phyloP scores from a whole-genome alignment of 495 filamentous ascomycete genomes.

The Parathielavia appendiculata region DNA sequence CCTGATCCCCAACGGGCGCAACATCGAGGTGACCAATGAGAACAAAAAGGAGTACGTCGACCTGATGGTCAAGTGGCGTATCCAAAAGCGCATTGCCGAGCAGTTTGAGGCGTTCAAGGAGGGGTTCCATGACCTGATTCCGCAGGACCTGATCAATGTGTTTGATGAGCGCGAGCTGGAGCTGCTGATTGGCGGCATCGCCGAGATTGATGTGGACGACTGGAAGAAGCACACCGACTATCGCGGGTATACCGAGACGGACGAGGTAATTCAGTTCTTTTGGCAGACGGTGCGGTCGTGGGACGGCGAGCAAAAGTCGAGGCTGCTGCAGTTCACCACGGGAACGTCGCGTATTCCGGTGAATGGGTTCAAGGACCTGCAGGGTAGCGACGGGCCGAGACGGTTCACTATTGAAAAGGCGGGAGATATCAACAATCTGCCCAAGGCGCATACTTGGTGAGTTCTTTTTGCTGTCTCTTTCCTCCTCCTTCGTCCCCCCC shows the following conservation, averaged over 20 bases:
- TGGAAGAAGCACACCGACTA: conserved; percentile 99
- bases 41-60: conserved; percentile 96
- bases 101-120: conserved; percentile 98
- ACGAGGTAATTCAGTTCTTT: conserved; percentile 96
- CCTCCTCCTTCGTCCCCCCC: neutral
- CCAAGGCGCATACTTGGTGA: conserved; percentile 97
- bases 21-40: conserved; percentile 93
- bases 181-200: conserved; percentile 95
- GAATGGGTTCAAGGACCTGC: conserved; percentile 99
- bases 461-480: conserved; percentile 38
- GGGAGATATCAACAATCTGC: conserved; percentile 79
- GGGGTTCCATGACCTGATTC: conserved; percentile 96
- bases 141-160: conserved; percentile 92
- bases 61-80: conserved; percentile 97
- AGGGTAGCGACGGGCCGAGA: conserved; percentile 92
- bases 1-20: conserved; percentile 80
- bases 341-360: conserved; percentile 97
- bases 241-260: conserved; percentile 95
- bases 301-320: conserved; percentile 98
- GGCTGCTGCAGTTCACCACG: conserved; percentile 93
- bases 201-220: conserved; percentile 98
- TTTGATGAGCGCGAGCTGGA: conserved; percentile 98
- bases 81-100: conserved; percentile 94
- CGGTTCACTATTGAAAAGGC: conserved; percentile 98
- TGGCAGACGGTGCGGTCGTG: conserved; percentile 95